These are phyloP conservation scores for Kwoniella mangroviensis DNA, from an alignment of 768 basidiomycete genomes.

Conservation along the genomic window DNA sequence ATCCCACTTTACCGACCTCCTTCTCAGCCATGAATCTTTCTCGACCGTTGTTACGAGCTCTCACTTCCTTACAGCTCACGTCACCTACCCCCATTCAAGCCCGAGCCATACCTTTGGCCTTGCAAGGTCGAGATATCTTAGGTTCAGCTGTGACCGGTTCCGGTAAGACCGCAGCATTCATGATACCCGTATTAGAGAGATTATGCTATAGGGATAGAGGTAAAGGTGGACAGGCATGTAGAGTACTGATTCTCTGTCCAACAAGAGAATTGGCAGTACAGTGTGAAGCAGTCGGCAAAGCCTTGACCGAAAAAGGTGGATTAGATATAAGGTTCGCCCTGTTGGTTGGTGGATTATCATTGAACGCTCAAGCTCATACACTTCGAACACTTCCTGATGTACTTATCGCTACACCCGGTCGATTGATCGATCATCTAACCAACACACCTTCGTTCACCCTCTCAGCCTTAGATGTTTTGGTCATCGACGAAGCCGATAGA, in stretches of 20 bases:
- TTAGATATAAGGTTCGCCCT: conserved; percentile 86
- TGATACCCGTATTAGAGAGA: conserved; percentile 90
- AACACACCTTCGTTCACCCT: conserved; percentile 93
- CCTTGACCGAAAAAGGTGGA: conserved; percentile 65
- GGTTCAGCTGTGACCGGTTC: conserved; percentile 96
- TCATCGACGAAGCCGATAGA: conserved; percentile 96
- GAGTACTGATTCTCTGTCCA: conserved; percentile 90
- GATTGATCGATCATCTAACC: conserved; percentile 94
- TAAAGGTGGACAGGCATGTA: conserved; percentile 67
- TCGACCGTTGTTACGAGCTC: conserved; percentile 86
- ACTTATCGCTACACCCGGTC: conserved; percentile 94
- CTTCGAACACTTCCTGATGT: conserved; percentile 88
- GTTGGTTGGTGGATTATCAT: conserved; percentile 90
- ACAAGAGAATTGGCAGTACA: conserved; percentile 96
- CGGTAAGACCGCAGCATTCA: conserved; percentile 97
- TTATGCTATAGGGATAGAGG: conserved; percentile 89
- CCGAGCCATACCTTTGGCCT: conserved; percentile 87
- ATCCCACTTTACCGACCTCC: conserved; percentile 68
- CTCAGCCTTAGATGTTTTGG: conserved; percentile 87
- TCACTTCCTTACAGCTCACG: conserved; percentile 71
- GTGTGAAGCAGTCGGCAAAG: conserved; percentile 87
- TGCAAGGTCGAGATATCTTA: conserved; percentile 93
- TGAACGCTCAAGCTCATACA: conserved; percentile 86
- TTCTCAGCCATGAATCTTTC: conserved; percentile 95
- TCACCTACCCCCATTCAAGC: conserved; percentile 96